phyloP scores from a whole-genome alignment of 306 rosid genomes.

The Vigna nakashimae region DNA sequence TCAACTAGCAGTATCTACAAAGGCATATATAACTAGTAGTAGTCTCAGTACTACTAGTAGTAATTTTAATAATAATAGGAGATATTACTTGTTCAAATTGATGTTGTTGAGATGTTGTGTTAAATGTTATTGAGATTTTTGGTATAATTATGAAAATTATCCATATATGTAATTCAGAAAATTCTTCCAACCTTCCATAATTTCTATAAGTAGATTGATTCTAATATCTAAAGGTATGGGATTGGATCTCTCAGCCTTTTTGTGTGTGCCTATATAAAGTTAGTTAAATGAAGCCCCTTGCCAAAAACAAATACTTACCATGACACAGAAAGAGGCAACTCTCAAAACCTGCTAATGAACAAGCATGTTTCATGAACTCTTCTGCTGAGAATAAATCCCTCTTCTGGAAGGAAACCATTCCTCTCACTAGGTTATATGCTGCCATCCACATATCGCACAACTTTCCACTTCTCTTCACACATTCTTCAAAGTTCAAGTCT shows the following conservation, averaged over 20 bases:
- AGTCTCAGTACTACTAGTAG: too few relatives aligned
- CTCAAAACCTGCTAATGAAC: conserved; percentile 67
- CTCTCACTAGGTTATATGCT: conserved; percentile 65
- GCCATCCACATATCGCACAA: conserved; percentile 65
- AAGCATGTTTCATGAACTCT: conserved; percentile 74
- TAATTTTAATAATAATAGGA: neutral
- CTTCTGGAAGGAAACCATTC: conserved; percentile 61
- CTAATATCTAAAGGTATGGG: neutral
- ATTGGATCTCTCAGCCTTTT: neutral
- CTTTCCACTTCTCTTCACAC: conserved; percentile 53
- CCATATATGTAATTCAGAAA: neutral
- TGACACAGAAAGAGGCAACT: conserved; percentile 80
- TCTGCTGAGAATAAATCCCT: conserved; percentile 74
- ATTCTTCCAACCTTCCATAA: neutral
- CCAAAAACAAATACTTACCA: conserved; percentile 59
- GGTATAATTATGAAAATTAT: neutral
- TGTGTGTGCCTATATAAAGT: neutral
- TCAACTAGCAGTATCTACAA: neutral
- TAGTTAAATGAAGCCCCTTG: conserved; percentile 23
- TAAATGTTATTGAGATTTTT: neutral
- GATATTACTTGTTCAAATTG: neutral
- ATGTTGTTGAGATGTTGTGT: neutral
- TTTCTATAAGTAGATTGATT: neutral
- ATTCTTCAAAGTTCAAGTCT: conserved; percentile 61
- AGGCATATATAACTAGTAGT: neutral